Base-by-base conservation (phyloP, 345 rosid species). In the Gossypium sturtianum region DNA sequence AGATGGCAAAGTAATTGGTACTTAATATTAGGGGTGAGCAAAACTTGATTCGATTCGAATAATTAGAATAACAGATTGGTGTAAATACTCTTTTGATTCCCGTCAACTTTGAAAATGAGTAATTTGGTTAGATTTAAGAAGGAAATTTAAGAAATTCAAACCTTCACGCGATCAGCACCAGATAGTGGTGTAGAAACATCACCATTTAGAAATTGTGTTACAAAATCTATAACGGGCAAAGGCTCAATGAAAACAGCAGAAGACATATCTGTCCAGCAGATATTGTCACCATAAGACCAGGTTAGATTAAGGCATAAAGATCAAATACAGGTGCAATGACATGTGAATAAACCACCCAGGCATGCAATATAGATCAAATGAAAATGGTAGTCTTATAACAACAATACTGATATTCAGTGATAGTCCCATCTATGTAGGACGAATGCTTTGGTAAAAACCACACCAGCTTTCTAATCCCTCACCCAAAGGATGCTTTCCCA, bases 391-490 rank as follows among this genome's bases (percentile, higher is more conserved):
- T 11, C 49, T 54, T 17, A 45, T 9, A 29, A 59, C 16, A 17
- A 38, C 71, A 4, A 2, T 74, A 89, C 98, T 97, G 63, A 94
- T 94, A 74, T 94, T 94, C 29, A 94, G 83, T 0, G 98, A 94
- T 11, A 94, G 78, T 4, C 97, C 98, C 94, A 87, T 92, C 82
- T 94, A 97, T 9, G 98, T 94, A 13, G 98, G 97, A 48, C 97
- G 97, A 76, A 92, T 91, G 75, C 98, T 94, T 72, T 94, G 98
- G 76, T 94, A 94, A 75, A 94, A 94, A 67, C 98, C 98, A 75
- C 97, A 91, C 98, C 98, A 94, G 74, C 98, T 90, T 83, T 94
- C 98, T 81, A 94, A 77, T 67, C 98, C 98, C 78, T 92, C 97
- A 4, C 97, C 98, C 78, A 94, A 77, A 29, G 93, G 62, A 47